Evolutionary conservation across 495 filamentous ascomycete genomes (phyloP).

Genomic region (Hyaloscypha variabilis): DNA sequence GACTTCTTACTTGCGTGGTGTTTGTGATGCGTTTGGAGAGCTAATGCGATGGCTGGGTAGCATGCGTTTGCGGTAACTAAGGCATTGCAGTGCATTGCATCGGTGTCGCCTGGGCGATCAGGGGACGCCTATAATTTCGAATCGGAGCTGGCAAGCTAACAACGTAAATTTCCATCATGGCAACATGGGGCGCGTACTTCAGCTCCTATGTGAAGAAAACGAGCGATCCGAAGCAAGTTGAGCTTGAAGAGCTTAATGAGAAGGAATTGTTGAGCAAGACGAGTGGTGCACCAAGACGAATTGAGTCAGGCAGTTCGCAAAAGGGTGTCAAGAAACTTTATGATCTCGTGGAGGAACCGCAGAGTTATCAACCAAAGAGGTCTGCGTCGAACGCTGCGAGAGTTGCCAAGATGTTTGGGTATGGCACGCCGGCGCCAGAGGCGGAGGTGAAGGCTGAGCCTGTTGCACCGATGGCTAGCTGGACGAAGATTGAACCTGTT

Average conservation of each 20-base stretch:
- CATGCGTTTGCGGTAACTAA: not conserved
- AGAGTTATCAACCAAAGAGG: not conserved
- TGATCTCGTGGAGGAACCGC: not conserved
- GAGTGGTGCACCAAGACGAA: not conserved
- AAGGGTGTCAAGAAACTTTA: constrained; percentile 8
- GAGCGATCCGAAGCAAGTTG: not conserved
- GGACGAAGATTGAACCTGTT: not conserved
- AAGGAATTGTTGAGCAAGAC: not conserved
- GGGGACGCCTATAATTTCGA: not conserved
- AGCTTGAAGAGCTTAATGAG: not conserved
- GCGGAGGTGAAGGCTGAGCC: not conserved
- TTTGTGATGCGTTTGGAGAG: not conserved
- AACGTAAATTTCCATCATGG: not conserved
- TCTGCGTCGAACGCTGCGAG: constrained; percentile 11
- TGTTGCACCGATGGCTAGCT: not conserved
- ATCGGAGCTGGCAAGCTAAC: not conserved
- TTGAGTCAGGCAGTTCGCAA: not conserved
- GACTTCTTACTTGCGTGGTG: not conserved
- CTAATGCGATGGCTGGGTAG: not conserved
- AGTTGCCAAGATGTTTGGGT: constrained; percentile 16
- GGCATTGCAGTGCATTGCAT: not conserved
- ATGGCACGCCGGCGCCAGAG: constrained; percentile 5
- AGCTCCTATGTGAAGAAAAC: constrained; percentile 18
- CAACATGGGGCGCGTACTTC: constrained; percentile 20
- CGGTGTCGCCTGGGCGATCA: not conserved